Conservation (phyloP, 1,139 yeast species). For the Yamadazyma triangularis region DNA sequence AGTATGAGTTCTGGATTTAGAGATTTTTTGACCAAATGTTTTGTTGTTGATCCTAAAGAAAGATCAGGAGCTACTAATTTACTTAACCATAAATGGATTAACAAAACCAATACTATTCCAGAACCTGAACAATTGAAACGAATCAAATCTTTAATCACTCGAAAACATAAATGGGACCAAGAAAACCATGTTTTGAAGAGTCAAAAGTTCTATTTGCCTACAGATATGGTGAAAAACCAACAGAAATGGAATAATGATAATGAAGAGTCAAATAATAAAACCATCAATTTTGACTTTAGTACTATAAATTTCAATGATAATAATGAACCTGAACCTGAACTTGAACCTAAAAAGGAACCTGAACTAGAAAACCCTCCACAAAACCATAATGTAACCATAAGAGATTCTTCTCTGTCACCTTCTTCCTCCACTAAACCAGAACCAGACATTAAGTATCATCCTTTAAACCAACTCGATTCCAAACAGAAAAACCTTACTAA, state of each 20-base stretch:
- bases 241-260: slow-evolving; percentile 27
- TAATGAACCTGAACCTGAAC: slow-evolving; percentile 9
- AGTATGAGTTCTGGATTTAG: slow-evolving; percentile 26
- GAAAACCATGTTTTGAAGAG: slow-evolving; percentile 30
- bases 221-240: slow-evolving; percentile 33
- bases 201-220: slow-evolving; percentile 37
- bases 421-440: slow-evolving; percentile 5
- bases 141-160: slow-evolving; percentile 32
- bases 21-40: slow-evolving; percentile 63
- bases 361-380: background rate
- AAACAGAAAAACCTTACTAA: slow-evolving; percentile 25
- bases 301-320: slow-evolving; percentile 16
- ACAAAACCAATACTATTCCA: slow-evolving; percentile 10
- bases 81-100: slow-evolving; percentile 57
- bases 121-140: slow-evolving; percentile 7
- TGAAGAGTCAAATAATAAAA: slow-evolving; percentile 9
- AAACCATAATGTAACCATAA: slow-evolving; percentile 12
- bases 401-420: slow-evolving; percentile 15
- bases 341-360: too few relatives aligned
- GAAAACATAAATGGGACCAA: slow-evolving; percentile 40
- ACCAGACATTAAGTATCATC: slow-evolving; percentile 7
- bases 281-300: slow-evolving; percentile 36
- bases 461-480: slow-evolving; percentile 9
- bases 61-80: slow-evolving; percentile 58
- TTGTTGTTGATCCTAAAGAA: slow-evolving; percentile 54